Conservation (phyloP, 2,329 filamentous ascomycete species). For the Acephala macrosclerotiorum region DNA sequence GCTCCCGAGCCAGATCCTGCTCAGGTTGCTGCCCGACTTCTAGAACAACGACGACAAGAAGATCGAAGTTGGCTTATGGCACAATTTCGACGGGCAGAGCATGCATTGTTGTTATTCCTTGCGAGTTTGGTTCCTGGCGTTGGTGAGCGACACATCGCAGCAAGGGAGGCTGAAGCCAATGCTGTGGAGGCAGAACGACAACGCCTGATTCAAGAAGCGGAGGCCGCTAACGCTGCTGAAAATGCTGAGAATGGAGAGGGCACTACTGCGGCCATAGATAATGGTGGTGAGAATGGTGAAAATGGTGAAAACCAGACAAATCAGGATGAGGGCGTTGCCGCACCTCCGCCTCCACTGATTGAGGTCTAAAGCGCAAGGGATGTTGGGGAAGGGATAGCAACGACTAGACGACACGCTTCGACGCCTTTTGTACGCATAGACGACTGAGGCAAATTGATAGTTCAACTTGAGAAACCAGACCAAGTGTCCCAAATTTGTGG, state of each 20-base stretch:
- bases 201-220: slow-evolving; percentile 35
- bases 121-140: slow-evolving; percentile 72
- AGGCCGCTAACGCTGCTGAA: slow-evolving; percentile 25
- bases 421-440: neutral
- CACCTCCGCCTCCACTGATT: slow-evolving; percentile 29
- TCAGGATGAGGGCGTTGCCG: slow-evolving; percentile 15
- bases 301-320: slow-evolving; percentile 14
- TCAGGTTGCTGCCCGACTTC: slow-evolving; percentile 60
- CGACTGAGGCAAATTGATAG: neutral
- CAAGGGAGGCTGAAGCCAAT: slow-evolving; percentile 43
- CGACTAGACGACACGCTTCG: neutral
- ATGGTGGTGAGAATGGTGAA: slow-evolving; percentile 5
- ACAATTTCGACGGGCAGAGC: slow-evolving; percentile 62
- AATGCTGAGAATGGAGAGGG: slow-evolving; percentile 9
- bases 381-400: neutral
- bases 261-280: slow-evolving; percentile 4
- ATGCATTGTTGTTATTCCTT: slow-evolving; percentile 67
- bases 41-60: slow-evolving; percentile 52
- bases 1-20: slow-evolving; percentile 52
- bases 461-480: neutral
- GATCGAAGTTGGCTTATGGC: slow-evolving; percentile 59
- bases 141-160: slow-evolving; percentile 67
- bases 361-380: slow-evolving; percentile 16
- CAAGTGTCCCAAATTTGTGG: too few relatives aligned
- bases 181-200: slow-evolving; percentile 39